Evolutionary conservation across 768 basidiomycete genomes (phyloP).

Genomic region (Kwoniella heveanensis): DNA sequence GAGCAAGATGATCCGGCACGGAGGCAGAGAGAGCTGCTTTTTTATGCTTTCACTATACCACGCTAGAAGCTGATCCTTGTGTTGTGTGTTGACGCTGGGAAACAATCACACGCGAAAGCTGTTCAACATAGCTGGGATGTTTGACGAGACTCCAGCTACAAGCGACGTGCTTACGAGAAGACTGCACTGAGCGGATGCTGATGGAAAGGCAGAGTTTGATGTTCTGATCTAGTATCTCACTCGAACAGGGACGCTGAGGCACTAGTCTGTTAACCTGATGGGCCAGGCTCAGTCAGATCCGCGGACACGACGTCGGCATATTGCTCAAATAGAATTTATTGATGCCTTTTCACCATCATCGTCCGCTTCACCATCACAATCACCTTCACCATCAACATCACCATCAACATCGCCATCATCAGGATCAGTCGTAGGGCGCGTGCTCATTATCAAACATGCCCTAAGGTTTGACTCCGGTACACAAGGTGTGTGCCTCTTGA

Average conservation of each 20-base stretch:
- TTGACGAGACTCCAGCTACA: no score
- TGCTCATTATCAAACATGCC: background rate
- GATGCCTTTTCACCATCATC: no score
- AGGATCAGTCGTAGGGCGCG: no score
- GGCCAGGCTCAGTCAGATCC: background rate
- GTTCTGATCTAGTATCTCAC: background rate
- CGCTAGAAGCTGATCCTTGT: no score
- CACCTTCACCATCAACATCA: background rate
- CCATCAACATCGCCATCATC: background rate
- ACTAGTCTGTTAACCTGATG: background rate
- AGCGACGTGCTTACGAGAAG: no score
- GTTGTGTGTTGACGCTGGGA: no score
- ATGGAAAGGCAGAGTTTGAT: background rate
- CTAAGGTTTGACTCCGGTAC: constrained; percentile 1
- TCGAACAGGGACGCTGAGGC: background rate
- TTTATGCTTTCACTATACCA: no score
- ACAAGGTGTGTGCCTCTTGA: background rate
- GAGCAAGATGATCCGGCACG: no score
- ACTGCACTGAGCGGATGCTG: no score
- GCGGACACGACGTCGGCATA: background rate
- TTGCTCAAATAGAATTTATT: background rate
- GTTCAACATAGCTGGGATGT: no score
- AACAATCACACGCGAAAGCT: no score
- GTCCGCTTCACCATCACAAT: background rate
- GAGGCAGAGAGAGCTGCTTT: no score